Evolutionary conservation across 441 rosid genomes (phyloP).

Genomic region (Sinapis alba): DNA sequence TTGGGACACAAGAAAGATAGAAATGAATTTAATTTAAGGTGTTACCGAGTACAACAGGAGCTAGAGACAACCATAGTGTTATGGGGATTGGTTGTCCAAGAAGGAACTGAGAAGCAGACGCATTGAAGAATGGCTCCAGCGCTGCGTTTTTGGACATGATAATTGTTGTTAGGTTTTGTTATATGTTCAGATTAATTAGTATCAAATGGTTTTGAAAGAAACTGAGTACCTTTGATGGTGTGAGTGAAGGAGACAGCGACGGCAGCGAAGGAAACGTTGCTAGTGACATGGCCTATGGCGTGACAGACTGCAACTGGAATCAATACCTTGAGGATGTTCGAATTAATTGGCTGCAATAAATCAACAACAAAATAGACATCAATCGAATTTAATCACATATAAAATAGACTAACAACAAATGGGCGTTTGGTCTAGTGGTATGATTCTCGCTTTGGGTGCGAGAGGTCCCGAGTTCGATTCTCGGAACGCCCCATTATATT

Average conservation of each 20-base stretch:
- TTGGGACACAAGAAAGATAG: neutral
- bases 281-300: slow-evolving; percentile 87
- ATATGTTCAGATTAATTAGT: neutral
- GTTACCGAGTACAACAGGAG: slow-evolving; percentile 90
- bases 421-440: slow-evolving; percentile 78
- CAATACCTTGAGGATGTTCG: slow-evolving; percentile 71
- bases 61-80: slow-evolving; percentile 82
- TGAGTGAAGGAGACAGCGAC: slow-evolving; percentile 98
- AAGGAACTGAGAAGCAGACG: slow-evolving; percentile 87
- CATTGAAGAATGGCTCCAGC: slow-evolving; percentile 98
- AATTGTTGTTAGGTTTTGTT: slow-evolving; percentile 19
- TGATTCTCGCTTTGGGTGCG: slow-evolving; percentile 96
- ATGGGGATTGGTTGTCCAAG: slow-evolving; percentile 84
- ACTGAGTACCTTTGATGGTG: slow-evolving; percentile 71
- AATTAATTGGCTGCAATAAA: slow-evolving; percentile 70
- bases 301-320: slow-evolving; percentile 93
- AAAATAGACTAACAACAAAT: too few relatives aligned
- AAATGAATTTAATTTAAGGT: neutral
- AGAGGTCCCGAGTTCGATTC: slow-evolving; percentile 96
- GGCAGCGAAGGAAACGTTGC: slow-evolving; percentile 92
- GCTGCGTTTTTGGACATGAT: slow-evolving; percentile 48
- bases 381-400: neutral
- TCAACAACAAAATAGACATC: neutral
- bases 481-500: slow-evolving; percentile 48
- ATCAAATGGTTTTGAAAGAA: neutral